phyloP scores from a whole-genome alignment of 805 yeast species.

The Millerozyma miso region DNA sequence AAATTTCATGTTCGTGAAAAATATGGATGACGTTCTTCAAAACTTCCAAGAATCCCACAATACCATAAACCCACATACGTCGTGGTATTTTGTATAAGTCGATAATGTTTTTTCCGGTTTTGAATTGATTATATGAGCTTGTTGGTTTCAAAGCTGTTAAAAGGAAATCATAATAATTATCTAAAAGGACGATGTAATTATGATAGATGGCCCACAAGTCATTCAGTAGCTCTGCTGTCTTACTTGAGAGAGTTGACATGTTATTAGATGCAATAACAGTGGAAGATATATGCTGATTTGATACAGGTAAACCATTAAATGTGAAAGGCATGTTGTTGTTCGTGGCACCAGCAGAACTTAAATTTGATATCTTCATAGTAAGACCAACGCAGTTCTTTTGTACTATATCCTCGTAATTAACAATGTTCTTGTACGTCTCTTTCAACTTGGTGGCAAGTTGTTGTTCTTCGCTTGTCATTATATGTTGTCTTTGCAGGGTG shows the following conservation, averaged over 20 bases:
- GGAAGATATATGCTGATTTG: constrained; percentile 12
- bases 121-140: constrained; percentile 47
- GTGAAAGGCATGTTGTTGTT: constrained; percentile 6
- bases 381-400: constrained; percentile 65
- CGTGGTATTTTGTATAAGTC: constrained; percentile 74
- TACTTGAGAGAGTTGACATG: constrained; percentile 17
- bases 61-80: constrained; percentile 82
- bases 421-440: constrained; percentile 68
- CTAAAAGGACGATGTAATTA: constrained; percentile 59
- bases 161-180: constrained; percentile 68
- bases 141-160: constrained; percentile 66
- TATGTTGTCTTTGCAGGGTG: constrained; percentile 9
- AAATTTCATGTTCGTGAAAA: constrained; percentile 73
- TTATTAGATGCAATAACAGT: constrained; percentile 9
- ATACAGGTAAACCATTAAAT: constrained; percentile 9
- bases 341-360: constrained; percentile 14
- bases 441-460: constrained; percentile 65
- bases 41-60: constrained; percentile 75
- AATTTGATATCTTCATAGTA: constrained; percentile 46
- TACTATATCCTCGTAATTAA: constrained; percentile 61
- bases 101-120: constrained; percentile 73
- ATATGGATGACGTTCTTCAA: constrained; percentile 69
- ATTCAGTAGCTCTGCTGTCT: constrained; percentile 48
- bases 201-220: constrained; percentile 71
- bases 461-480: constrained; percentile 57